Evolutionary conservation across 345 rosid genomes (phyloP).

Genomic region (Camelina sativa): DNA sequence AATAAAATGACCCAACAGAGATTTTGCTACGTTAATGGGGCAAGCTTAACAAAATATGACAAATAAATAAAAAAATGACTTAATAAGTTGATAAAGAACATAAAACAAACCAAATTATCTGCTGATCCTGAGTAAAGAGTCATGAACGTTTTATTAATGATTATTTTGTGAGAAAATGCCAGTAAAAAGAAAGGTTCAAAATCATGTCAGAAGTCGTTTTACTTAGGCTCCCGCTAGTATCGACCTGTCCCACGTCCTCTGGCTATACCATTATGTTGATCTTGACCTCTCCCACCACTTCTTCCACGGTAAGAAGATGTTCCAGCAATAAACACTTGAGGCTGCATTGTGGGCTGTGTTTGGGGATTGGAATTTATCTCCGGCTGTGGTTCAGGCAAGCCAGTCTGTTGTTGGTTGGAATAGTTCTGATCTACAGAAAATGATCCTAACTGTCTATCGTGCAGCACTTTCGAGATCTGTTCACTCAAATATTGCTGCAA

Average conservation of each 20-base stretch:
- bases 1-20: not conserved
- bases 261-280: no score
- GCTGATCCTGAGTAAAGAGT: not conserved
- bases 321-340: not conserved
- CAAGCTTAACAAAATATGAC: not conserved
- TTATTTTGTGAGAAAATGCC: no score
- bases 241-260: not conserved
- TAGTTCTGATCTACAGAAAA: not conserved
- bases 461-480: not conserved
- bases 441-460: not conserved
- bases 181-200: not conserved
- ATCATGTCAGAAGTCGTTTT: not conserved
- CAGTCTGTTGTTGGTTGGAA: not conserved
- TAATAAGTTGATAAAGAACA: not conserved
- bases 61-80: not conserved
- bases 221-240: not conserved
- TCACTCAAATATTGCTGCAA: not conserved
- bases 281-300: not conserved
- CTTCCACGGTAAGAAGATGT: not conserved
- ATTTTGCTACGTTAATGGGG: no score
- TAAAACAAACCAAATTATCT: not conserved
- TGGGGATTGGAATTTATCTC: not conserved
- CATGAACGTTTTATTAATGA: not conserved
- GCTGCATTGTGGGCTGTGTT: not conserved
- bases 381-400: not conserved